Percentiles rank a stretch among this genome's conserved stretches.
Conservation (phyloP, 441 rosid genomes). For the Mallotus japonicus region DNA sequence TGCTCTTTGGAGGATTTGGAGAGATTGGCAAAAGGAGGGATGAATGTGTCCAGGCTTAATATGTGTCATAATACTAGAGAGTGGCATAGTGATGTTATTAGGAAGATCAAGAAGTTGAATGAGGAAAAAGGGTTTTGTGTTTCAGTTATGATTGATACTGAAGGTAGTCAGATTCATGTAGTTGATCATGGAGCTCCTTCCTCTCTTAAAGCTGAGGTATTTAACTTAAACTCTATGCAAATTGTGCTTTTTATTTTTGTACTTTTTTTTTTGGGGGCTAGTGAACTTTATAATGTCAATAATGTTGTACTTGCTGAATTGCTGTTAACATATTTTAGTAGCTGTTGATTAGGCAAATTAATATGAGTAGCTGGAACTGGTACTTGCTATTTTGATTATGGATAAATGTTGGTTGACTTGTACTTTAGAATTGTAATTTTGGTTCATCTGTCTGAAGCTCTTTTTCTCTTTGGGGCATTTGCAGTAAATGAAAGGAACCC, state of each 20-base stretch:
- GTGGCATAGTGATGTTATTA: constrained; percentile 65
- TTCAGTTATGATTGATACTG: constrained; percentile 74
- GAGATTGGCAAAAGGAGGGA: constrained; percentile 62
- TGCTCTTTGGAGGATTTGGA: constrained; percentile 57
- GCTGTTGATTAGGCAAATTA: constrained; percentile 3
- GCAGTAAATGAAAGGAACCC: background rate
- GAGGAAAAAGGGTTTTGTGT: constrained; percentile 56
- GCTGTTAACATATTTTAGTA: background rate
- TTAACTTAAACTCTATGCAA: background rate
- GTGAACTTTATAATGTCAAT: background rate
- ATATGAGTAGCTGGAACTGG: background rate
- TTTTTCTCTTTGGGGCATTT: background rate
- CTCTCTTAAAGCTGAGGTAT: constrained; percentile 74
- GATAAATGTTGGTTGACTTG: background rate
- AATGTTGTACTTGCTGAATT: background rate
- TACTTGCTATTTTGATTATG: background rate
- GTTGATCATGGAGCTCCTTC: constrained; percentile 69
- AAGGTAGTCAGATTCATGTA: constrained; percentile 75
- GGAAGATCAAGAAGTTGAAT: constrained; percentile 56
- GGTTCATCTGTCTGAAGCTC: background rate
- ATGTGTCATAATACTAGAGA: constrained; percentile 71
- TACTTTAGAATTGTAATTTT: background rate
- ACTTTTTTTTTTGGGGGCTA: background rate
- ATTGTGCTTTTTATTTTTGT: background rate
- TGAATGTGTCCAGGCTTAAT: constrained; percentile 80